Percentiles rank a stretch among this genome's conserved stretches.
Conservation (phyloP, 306 rosid genomes). For the Cicer chorassanicum region DNA sequence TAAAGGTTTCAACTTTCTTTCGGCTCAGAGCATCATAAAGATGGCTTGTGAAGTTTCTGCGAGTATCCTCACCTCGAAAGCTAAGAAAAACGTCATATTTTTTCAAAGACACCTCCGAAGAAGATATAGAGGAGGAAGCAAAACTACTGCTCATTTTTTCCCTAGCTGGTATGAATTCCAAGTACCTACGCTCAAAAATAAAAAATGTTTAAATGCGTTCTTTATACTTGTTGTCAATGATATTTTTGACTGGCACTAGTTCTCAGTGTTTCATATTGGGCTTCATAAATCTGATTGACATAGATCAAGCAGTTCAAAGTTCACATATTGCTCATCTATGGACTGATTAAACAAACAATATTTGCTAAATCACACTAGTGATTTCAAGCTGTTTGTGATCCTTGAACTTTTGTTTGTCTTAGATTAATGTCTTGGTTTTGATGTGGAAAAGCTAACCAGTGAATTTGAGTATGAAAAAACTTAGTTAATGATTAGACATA, state of each 20-base stretch:
- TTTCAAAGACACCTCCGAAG: neutral
- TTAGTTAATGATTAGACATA: neutral
- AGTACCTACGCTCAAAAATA: neutral
- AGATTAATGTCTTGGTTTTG: neutral
- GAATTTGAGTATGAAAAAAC: neutral
- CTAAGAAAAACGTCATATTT: conserved; percentile 1
- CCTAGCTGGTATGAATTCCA: neutral
- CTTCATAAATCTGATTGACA: neutral
- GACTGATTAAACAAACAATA: neutral
- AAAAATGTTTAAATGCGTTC: neutral
- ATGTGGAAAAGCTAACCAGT: neutral
- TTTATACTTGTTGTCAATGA: neutral
- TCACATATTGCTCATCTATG: neutral
- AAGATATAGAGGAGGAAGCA: neutral
- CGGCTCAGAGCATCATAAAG: neutral
- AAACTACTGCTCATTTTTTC: neutral
- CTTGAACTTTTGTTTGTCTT: neutral
- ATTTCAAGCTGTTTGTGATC: neutral
- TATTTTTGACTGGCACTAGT: too few relatives aligned
- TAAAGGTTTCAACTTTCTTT: neutral
- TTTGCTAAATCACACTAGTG: neutral
- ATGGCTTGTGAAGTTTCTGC: neutral
- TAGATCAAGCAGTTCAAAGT: neutral
- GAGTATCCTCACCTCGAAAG: conserved; percentile 9
- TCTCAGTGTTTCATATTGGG: neutral